phyloP scores from a whole-genome alignment of 2,329 filamentous ascomycete species.

The Cytospora piceae region DNA sequence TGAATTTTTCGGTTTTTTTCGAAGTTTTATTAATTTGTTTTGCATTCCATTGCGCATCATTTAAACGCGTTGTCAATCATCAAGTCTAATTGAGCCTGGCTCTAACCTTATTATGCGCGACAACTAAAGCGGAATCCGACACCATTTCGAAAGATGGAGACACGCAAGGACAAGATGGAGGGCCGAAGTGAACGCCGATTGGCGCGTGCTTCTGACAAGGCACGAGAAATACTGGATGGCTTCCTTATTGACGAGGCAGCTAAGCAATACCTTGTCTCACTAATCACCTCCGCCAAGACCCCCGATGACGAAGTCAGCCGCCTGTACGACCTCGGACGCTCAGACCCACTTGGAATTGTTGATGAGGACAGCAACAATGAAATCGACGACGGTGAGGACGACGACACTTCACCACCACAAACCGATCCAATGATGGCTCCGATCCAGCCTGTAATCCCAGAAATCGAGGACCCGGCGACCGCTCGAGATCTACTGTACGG shows the following conservation, averaged over 20 bases:
- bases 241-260: slow-evolving; percentile 21
- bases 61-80: neutral
- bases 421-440: slow-evolving; percentile 13
- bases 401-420: slow-evolving; percentile 7
- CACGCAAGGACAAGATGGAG: neutral
- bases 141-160: neutral
- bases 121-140: neutral
- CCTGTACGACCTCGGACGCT: slow-evolving; percentile 21
- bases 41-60: neutral
- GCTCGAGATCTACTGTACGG: slow-evolving; percentile 38
- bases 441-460: slow-evolving; percentile 15
- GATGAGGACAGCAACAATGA: slow-evolving; percentile 20
- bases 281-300: slow-evolving; percentile 20
- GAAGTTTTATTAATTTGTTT: neutral
- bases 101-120: neutral
- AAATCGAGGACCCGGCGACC: slow-evolving; percentile 10
- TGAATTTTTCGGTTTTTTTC: neutral
- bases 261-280: slow-evolving; percentile 21
- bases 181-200: neutral
- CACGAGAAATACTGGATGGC: slow-evolving; percentile 1
- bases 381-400: slow-evolving; percentile 15
- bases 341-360: slow-evolving; percentile 11
- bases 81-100: neutral
- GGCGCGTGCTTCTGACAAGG: neutral
- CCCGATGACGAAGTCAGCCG: slow-evolving; percentile 21